Evolutionary conservation across 345 rosid species (phyloP).

Genomic region (Lumnitzera racemosa): DNA sequence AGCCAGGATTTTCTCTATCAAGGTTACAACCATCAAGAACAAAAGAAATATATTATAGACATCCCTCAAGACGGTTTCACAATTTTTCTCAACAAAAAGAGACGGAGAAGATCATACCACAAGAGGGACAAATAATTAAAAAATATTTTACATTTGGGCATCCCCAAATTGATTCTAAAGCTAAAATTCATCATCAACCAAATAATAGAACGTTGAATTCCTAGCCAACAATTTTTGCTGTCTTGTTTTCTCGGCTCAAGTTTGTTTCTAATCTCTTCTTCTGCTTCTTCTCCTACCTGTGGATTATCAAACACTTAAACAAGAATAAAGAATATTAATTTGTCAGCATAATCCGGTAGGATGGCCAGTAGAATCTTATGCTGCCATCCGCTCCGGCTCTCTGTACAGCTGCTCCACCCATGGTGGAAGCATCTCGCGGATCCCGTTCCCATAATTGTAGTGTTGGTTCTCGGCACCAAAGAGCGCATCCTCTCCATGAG

Average conservation of each 20-base stretch:
- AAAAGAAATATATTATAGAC: too few species aligned
- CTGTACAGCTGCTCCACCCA: constrained; percentile 90
- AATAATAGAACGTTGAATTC: too few species aligned
- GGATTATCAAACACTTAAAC: constrained; percentile 10
- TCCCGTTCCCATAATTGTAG: constrained; percentile 27
- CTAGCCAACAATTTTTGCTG: too few species aligned
- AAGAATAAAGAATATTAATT: constrained; percentile 19
- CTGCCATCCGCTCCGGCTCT: constrained; percentile 93
- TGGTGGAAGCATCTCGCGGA: constrained; percentile 35
- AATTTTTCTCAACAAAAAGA: too few species aligned
- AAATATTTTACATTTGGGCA: too few species aligned
- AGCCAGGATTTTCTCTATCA: too few species aligned
- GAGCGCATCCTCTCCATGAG: constrained; percentile 27
- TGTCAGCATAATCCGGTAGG: constrained; percentile 14
- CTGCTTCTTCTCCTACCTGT: not conserved
- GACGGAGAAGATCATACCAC: too few species aligned
- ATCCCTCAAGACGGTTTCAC: too few species aligned
- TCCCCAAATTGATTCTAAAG: too few species aligned
- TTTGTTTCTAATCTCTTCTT: not conserved
- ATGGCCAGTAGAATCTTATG: constrained; percentile 21
- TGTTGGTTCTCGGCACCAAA: constrained; percentile 29
- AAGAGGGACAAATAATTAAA: too few species aligned
- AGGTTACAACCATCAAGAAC: too few species aligned
- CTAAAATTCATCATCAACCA: too few species aligned
- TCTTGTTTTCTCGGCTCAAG: not conserved